Percentiles rank a stretch among this genome's conserved stretches.
These are phyloP conservation scores for Pleurotus sapidus DNA, from an alignment of 768 basidiomycete species.

Conservation along the genomic window DNA sequence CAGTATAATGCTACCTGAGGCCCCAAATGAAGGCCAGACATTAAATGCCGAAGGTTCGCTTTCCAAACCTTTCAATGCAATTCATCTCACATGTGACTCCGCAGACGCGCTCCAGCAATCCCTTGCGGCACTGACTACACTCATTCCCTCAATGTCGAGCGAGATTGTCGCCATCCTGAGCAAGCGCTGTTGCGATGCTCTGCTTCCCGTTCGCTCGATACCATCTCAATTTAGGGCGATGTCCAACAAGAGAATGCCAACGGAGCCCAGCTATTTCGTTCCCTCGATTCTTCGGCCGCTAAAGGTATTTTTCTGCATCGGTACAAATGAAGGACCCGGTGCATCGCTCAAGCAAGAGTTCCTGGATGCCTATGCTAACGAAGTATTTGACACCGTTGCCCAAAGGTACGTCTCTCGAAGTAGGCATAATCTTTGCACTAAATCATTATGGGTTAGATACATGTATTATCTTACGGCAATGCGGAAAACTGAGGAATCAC, in stretches of 20 bases:
- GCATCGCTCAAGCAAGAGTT: constrained; percentile 52
- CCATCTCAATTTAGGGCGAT: constrained; percentile 89
- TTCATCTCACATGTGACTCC: background rate
- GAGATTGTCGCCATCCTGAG: constrained; percentile 72
- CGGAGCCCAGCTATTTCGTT: constrained; percentile 86
- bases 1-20: constrained; percentile 53
- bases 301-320: constrained; percentile 67
- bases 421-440: background rate
- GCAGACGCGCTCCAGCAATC: constrained; percentile 57
- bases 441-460: constrained; percentile 48
- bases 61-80: background rate
- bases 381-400: constrained; percentile 70
- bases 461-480: constrained; percentile 75
- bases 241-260: constrained; percentile 68
- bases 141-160: constrained; percentile 56
- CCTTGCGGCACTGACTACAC: constrained; percentile 42
- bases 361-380: constrained; percentile 46
- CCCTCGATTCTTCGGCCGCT: constrained; percentile 77
- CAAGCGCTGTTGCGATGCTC: constrained; percentile 79
- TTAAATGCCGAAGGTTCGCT: constrained; percentile 49
- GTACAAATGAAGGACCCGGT: constrained; percentile 58
- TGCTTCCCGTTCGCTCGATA: constrained; percentile 83
- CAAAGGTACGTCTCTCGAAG: constrained; percentile 45
- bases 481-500: constrained; percentile 90
- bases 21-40: constrained; percentile 25